A percentile compares a stretch with the other conserved stretches of the same genome.
These are phyloP conservation scores for Rubus idaeus DNA, from an alignment of 306 rosid species.

Conservation along the genomic window DNA sequence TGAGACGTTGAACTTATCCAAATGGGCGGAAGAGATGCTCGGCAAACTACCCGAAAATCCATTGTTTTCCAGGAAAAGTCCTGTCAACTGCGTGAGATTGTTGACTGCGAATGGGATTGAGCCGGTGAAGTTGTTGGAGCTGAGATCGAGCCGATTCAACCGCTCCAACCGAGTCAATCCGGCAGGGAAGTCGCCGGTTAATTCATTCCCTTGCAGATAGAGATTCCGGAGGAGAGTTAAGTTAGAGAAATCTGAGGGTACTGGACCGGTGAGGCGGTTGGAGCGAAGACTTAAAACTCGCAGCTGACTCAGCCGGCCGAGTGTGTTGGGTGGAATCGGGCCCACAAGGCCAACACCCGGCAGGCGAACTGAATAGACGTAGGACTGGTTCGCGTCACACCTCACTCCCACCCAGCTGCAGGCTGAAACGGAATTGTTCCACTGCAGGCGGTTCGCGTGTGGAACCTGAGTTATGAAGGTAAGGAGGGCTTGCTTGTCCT, in stretches of 20 bases:
- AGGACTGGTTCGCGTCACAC: slow-evolving; percentile 53
- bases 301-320: slow-evolving; percentile 58
- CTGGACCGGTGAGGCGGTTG: slow-evolving; percentile 60
- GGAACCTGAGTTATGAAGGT: slow-evolving; percentile 58
- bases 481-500: slow-evolving; percentile 87
- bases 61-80: slow-evolving; percentile 62
- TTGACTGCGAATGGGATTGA: slow-evolving; percentile 66
- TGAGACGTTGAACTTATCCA: slow-evolving; percentile 54
- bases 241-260: slow-evolving; percentile 83
- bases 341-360: slow-evolving; percentile 91
- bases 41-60: slow-evolving; percentile 67
- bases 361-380: slow-evolving; percentile 55
- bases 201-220: slow-evolving; percentile 57
- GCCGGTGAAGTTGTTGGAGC: slow-evolving; percentile 73
- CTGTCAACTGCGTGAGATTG: slow-evolving; percentile 68
- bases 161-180: slow-evolving; percentile 52
- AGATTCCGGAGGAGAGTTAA: slow-evolving; percentile 58
- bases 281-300: slow-evolving; percentile 87
- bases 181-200: slow-evolving; percentile 65
- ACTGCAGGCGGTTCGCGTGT: slow-evolving; percentile 67
- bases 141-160: slow-evolving; percentile 69
- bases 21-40: slow-evolving; percentile 23
- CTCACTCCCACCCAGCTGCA: slow-evolving; percentile 83
- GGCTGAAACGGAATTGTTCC: slow-evolving; percentile 76
- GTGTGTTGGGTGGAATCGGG: slow-evolving; percentile 55